Conservation (phyloP, 2,329 filamentous ascomycete species). For the Raffaelea deltoideospora region DNA sequence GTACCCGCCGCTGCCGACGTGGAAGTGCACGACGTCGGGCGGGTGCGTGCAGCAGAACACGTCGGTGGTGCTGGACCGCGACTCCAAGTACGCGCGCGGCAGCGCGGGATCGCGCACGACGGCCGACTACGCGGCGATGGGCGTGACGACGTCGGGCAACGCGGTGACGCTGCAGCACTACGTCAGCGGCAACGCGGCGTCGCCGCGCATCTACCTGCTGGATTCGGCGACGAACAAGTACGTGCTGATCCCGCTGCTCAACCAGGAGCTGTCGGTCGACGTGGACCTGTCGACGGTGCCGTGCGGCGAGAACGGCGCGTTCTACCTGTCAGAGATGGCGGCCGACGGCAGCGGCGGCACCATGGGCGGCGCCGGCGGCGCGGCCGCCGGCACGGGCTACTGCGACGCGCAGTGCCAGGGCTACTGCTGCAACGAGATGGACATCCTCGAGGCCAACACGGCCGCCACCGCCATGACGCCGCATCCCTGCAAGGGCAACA, state of each 20-base stretch:
- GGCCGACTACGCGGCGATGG: slow-evolving; percentile 3
- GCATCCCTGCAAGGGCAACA: slow-evolving; percentile 28
- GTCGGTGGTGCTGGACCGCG: slow-evolving; percentile 36
- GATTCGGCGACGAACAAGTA: slow-evolving; percentile 34
- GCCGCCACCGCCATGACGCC: slow-evolving; percentile 28
- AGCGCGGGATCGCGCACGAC: neutral
- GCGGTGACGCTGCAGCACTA: slow-evolving; percentile 7
- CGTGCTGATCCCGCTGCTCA: slow-evolving; percentile 38
- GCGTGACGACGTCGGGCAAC: slow-evolving; percentile 2
- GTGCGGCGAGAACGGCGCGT: slow-evolving; percentile 48
- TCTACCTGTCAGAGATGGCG: slow-evolving; percentile 43
- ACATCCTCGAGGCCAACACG: slow-evolving; percentile 40
- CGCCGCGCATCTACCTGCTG: slow-evolving; percentile 40
- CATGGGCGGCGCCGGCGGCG: slow-evolving; percentile 42
- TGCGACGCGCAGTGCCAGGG: slow-evolving; percentile 41
- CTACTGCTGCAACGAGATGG: slow-evolving; percentile 37
- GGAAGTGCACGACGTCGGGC: slow-evolving; percentile 29
- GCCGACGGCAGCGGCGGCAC: slow-evolving; percentile 42
- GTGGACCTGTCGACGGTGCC: slow-evolving; percentile 45
- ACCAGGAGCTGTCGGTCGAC: slow-evolving; percentile 47
- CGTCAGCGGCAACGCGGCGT: slow-evolving; percentile 5
- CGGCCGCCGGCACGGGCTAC: slow-evolving; percentile 47
- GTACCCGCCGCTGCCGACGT: slow-evolving; percentile 34
- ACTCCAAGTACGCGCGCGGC: slow-evolving; percentile 17
- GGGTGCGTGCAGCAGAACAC: slow-evolving; percentile 32